Evolutionary conservation across 768 basidiomycete genomes (phyloP), one percentile per base, ranked within the genome.

Genomic region (Neoboletus magnificus): DNA sequence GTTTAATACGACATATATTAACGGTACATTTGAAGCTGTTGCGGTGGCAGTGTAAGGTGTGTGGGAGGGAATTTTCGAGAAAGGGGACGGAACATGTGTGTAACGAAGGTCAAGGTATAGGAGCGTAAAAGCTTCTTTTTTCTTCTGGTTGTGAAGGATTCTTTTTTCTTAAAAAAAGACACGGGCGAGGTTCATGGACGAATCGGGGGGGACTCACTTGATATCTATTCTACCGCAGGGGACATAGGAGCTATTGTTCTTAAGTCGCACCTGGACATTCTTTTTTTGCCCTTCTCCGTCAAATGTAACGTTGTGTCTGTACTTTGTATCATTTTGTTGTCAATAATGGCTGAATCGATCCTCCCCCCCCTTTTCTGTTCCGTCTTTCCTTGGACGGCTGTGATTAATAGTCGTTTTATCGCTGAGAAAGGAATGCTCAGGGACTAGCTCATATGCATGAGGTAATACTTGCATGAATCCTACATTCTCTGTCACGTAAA

Each of bases 1-100:
- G 65, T 11, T 13, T 65, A 10, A 54, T 64, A 16, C 32, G 64
- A 5, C 64, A 65, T 44, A 2, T 65, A 3, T 25, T 64, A 29
- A 30, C 65, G 0, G 65, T 65, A 5, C 64, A 65, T 23, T 20
- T 65, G 30, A 41, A 39, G 10, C 15, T 65, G 16, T 30, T 65
- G 32, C 54, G 62, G 1, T 65, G 64, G 64, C 50, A 16, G 12
- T 65, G 64, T 11, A 50, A 52, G n/a, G 10, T 3, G 1, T 65
- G 64, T 27, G 48, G 54, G 9, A 57, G 22, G 45, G 39, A 50
- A 1, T 64, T 66, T 30, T 66, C 64, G 20, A 57, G 64, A 20
- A 65, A 23, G 39, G 54, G 58, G 10, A 65, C 64, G 2, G 37
- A 40, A 1, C 64, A 65, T 22, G 8, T 41, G 13, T 65, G 64